These are phyloP conservation scores for Neonectria magnoliae DNA, from an alignment of 2,329 filamentous ascomycete species.

Conservation along the genomic window DNA sequence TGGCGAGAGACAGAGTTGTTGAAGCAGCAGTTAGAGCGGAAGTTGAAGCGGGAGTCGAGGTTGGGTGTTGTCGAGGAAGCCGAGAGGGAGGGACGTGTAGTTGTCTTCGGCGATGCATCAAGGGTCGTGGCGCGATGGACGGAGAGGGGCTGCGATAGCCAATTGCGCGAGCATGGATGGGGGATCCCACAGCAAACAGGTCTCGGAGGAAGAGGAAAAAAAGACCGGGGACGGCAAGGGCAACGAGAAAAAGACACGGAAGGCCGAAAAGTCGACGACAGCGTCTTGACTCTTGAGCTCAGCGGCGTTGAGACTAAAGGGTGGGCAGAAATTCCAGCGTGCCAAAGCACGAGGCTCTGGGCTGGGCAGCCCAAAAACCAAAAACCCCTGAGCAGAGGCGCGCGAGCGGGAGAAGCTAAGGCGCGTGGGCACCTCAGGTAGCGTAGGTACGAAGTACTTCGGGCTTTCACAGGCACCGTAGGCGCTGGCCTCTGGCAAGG, in stretches of 20 bases:
- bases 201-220: conserved; percentile 1
- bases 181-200: conserved; percentile 26
- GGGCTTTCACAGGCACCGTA: neutral
- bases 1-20: neutral
- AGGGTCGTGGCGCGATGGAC: conserved; percentile 39
- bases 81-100: conserved; percentile 16
- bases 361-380: conserved; percentile 26
- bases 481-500: conserved; percentile 34
- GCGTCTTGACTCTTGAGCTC: conserved; percentile 3
- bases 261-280: conserved; percentile 9
- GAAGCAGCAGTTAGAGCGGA: neutral
- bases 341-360: conserved; percentile 25
- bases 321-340: conserved; percentile 34
- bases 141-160: conserved; percentile 36
- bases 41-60: conserved; percentile 14
- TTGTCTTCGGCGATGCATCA: conserved; percentile 44
- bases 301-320: conserved; percentile 14
- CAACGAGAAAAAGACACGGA: neutral
- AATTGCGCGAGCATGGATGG: conserved; percentile 42
- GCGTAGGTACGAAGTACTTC: neutral
- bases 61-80: conserved; percentile 8
- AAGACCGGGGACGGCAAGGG: neutral
- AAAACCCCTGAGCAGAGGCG: conserved; percentile 46
- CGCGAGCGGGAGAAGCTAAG: conserved; percentile 39
- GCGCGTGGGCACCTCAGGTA: neutral